Evolutionary conservation across 2,329 filamentous ascomycete species (phyloP).

Genomic region (Microdochium bolleyi): DNA sequence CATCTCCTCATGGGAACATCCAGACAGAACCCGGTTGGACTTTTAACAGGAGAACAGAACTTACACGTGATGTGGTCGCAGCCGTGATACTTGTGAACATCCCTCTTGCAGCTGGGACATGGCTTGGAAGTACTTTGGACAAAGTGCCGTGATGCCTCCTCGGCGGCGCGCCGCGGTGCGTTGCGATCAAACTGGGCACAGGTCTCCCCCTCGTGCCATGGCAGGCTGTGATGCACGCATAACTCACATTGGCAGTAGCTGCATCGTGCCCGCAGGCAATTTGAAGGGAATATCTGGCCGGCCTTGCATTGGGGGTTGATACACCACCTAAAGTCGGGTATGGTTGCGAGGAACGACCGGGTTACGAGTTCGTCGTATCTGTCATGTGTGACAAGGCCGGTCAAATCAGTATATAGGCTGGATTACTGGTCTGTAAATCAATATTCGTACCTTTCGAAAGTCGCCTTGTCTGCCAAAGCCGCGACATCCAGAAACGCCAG

Average conservation of each 20-base stretch:
- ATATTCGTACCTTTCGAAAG: constrained; percentile 15
- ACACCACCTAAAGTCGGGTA: constrained; percentile 28
- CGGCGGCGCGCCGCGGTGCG: constrained; percentile 11
- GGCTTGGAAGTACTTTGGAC: neutral
- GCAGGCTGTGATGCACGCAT: constrained; percentile 25
- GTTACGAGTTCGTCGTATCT: constrained; percentile 25
- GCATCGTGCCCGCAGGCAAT: constrained; percentile 23
- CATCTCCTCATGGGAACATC: no score
- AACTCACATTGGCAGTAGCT: constrained; percentile 18
- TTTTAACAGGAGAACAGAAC: neutral
- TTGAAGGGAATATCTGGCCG: constrained; percentile 24
- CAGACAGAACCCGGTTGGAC: neutral
- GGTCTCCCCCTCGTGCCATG: constrained; percentile 27
- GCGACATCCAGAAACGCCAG: constrained; percentile 21
- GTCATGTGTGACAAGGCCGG: neutral
- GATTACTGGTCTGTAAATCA: neutral
- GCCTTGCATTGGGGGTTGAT: constrained; percentile 24
- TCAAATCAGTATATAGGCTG: neutral
- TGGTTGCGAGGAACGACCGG: constrained; percentile 17
- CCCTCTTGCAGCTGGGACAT: neutral
- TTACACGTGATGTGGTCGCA: neutral
- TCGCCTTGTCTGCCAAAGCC: constrained; percentile 13
- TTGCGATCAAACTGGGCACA: constrained; percentile 26
- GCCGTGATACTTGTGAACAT: neutral
- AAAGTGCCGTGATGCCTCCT: neutral